A percentile compares a stretch with the other conserved stretches of the same genome.
These are phyloP conservation scores for Debaryomyces robertsiae DNA, from an alignment of 1,139 yeast species.

Conservation along the genomic window DNA sequence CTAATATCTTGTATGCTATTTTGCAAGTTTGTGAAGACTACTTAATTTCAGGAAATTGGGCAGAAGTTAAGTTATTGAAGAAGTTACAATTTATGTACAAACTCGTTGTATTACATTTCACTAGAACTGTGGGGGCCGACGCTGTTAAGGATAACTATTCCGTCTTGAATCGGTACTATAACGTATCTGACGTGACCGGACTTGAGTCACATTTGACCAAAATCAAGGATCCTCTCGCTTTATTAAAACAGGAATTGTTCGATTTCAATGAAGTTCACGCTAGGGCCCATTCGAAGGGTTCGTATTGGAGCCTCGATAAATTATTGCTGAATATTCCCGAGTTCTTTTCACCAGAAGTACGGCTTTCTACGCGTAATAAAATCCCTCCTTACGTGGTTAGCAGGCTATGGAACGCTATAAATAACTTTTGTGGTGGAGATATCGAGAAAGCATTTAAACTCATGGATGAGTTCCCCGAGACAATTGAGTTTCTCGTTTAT, in stretches of 20 bases:
- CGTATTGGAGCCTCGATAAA: constrained; percentile 15
- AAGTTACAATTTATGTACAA: constrained; percentile 30
- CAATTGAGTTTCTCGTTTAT: constrained; percentile 32
- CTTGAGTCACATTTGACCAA: constrained; percentile 12
- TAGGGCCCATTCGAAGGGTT: constrained; percentile 5
- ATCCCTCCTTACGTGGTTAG: constrained; percentile 21
- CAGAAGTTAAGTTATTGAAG: constrained; percentile 27
- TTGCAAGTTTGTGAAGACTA: constrained; percentile 32
- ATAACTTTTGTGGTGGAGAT: constrained; percentile 21
- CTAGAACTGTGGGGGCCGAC: constrained; percentile 17
- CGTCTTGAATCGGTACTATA: constrained; percentile 33
- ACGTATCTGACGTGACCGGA: constrained; percentile 18
- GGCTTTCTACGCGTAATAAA: constrained; percentile 23
- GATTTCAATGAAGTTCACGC: constrained; percentile 10
- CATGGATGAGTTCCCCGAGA: constrained; percentile 37
- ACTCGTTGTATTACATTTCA: constrained; percentile 22
- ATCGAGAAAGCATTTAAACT: constrained; percentile 24
- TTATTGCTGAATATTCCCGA: constrained; percentile 23
- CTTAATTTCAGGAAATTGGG: constrained; percentile 35
- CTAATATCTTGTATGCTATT: constrained; percentile 18
- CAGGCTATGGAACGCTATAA: constrained; percentile 22
- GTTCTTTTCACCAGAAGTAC: constrained; percentile 31
- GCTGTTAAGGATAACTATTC: constrained; percentile 22
- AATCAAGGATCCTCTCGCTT: constrained; percentile 7
- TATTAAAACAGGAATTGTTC: constrained; percentile 15